Base-by-base conservation (phyloP, 192 early-diverging fungal genomes). In the Entomortierella parvispora region DNA sequence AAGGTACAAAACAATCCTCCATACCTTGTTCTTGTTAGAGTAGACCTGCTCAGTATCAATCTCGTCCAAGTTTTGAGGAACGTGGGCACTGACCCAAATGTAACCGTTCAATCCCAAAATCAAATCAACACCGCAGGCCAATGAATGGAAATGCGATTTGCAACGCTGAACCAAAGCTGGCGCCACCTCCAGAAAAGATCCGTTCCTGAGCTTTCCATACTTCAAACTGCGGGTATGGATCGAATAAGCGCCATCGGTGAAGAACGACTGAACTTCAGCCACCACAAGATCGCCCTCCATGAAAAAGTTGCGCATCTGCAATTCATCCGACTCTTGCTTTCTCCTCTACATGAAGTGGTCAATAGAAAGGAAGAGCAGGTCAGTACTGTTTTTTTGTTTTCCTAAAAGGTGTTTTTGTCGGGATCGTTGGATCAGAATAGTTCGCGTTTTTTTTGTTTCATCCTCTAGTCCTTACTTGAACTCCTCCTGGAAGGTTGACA, bases 61-160 rank as follows among this genome's bases (percentile, higher is more conserved):
- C 43, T 93, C 92, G 25, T 90, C 85, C 79, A 80, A 87, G 58
- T 33, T 82, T 79, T 65, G 81, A 43, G 79, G 79, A 28, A 70
- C 83, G 32, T 82, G 88, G 69, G 97, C 97, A 83, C 91, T 87
- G 25, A 98, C 91, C 94, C 94, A 98, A 55, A 99, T 93, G 71
- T 95, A 97, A 2, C 98, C 98, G 65, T 99, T 99, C 29, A 99
- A 76, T 20, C 98, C 98, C 31, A 99, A 84, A 37, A 97, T 90
- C 11, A 99, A 80, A 78, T 99, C 93, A 32, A 99, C 92, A 26
- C 96, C 95, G 62, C 93, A 96, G 0, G 93, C 86, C 32, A 97
- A 84, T n/a, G 89, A 83, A 58, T 95, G 89, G 82, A 99, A 99
- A 76, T 99, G 98, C 32, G 93, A 93, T 79, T 97, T 96, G 50